Conservation (phyloP, 495 filamentous ascomycete genomes). For the Evernia prunastri region DNA sequence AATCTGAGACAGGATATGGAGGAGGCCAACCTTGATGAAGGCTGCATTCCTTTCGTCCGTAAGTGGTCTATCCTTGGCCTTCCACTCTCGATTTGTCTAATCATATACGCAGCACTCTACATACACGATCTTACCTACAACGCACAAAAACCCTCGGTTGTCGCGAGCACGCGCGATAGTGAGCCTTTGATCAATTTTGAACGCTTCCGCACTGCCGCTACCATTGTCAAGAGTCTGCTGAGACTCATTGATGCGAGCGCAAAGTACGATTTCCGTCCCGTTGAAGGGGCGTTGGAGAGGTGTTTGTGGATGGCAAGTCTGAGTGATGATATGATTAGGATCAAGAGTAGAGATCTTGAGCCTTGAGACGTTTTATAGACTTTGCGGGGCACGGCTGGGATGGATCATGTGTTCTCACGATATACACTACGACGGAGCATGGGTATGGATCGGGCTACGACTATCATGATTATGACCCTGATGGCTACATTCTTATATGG, state of each 20-base stretch:
- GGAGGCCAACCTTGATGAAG: conserved; percentile 61
- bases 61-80: conserved; percentile 31
- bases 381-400: background rate
- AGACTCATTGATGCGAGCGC: conserved; percentile 87
- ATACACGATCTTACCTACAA: conserved; percentile 97
- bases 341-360: conserved; percentile 50
- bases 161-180: conserved; percentile 49
- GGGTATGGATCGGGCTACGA: conserved; percentile 15
- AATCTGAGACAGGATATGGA: conserved; percentile 91
- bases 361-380: conserved; percentile 2
- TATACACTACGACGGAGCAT: conserved; percentile 6
- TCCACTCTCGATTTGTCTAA: conserved; percentile 9
- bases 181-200: conserved; percentile 92
- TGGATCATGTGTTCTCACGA: background rate
- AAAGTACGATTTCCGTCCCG: conserved; percentile 75
- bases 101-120: conserved; percentile 54
- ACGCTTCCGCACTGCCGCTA: conserved; percentile 78
- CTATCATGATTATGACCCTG: conserved; percentile 11
- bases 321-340: conserved; percentile 72
- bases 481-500: conserved; percentile 2
- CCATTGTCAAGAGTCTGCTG: conserved; percentile 88
- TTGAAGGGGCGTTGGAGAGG: conserved; percentile 79
- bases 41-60: conserved; percentile 95
- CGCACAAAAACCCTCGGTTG: conserved; percentile 71
- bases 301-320: conserved; percentile 94